These are phyloP conservation scores for Zygosaccharomyces pseudobailii DNA, from an alignment of 1,139 yeast genomes.

Conservation along the genomic window DNA sequence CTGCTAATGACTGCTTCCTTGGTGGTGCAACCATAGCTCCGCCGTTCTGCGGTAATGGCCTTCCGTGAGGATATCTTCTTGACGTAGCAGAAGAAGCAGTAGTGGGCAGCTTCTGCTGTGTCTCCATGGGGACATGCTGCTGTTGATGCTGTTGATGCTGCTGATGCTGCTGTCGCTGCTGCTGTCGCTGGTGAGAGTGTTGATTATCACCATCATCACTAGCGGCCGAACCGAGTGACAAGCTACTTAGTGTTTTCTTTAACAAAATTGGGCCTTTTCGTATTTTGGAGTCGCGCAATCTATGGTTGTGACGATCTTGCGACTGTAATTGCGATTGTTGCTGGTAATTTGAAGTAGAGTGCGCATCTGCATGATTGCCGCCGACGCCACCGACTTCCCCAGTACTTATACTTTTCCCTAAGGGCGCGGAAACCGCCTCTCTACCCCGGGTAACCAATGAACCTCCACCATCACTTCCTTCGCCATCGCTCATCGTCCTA, in stretches of 20 bases:
- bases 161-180: neutral
- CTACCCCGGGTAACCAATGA: slow-evolving; percentile 1
- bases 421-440: neutral
- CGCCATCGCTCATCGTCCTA: neutral
- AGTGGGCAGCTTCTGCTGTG: neutral
- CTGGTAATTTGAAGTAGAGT: slow-evolving; percentile 3
- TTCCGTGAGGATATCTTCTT: neutral
- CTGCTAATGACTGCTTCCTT: slow-evolving; percentile 28
- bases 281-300: slow-evolving; percentile 6
- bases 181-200: neutral
- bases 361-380: slow-evolving; percentile 2
- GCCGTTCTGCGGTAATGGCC: neutral
- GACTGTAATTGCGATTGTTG: slow-evolving; percentile 1
- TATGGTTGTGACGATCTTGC: neutral
- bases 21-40: slow-evolving; percentile 9
- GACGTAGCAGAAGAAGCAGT: neutral
- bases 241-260: slow-evolving; percentile 23
- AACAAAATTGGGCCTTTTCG: slow-evolving; percentile 19
- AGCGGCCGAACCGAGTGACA: slow-evolving; percentile 17
- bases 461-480: neutral
- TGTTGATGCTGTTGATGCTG: neutral
- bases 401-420: neutral
- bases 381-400: slow-evolving; percentile 5
- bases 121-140: neutral
- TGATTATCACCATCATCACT: slow-evolving; percentile 1